Evolutionary conservation across 2,329 filamentous ascomycete species (phyloP), one percentile per base, ranked within the genome.

Genomic region (Colletotrichum zoysiae): DNA sequence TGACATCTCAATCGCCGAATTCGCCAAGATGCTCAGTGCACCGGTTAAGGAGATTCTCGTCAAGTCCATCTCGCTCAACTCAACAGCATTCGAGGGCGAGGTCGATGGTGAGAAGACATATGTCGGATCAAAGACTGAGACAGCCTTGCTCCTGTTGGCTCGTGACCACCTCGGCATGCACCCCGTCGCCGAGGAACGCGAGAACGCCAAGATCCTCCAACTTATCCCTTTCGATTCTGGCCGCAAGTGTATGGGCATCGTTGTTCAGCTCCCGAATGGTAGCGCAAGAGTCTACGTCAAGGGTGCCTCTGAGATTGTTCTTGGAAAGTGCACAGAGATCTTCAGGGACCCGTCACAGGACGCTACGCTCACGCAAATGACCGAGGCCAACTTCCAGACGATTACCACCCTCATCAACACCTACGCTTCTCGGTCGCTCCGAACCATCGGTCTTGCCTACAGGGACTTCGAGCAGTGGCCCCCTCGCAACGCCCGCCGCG

Each of bases 391-490:
- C 74, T 84, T 84, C 64, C 82, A 87, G 73, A 86, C 82, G 9
- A 79, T 97, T 74, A 88, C 89, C 74, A 83, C 86, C 30, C 85
- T 94, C 59, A 97, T 97, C 76, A 89, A 91, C 74, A 88, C 86
- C 58, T 97, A 97, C 78, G 95, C 95, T 12, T 90, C 88, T 35
- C 88, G 92, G 23, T 97, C 94, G 9, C 86, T 97, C 42, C 90
- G 95, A 74, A 97, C 95, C 1, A 97, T 97, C 76, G 93, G 91
- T 55, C 88, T 97, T 74, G 86, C 94, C 65, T 97, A 94, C 82
- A 92, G 91, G 67, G 95, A 97, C 76, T 97, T 96, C 75, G 89
- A 93, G 33, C 88, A 89, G 65, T 97, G 95, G 95, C 95, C 95
- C 42, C 94, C 94, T 5, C 88, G 85, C 72, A 86, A 87, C 59